Evolutionary conservation across 2,329 filamentous ascomycete genomes (phyloP).

Genomic region (Sporothrix luriei): DNA sequence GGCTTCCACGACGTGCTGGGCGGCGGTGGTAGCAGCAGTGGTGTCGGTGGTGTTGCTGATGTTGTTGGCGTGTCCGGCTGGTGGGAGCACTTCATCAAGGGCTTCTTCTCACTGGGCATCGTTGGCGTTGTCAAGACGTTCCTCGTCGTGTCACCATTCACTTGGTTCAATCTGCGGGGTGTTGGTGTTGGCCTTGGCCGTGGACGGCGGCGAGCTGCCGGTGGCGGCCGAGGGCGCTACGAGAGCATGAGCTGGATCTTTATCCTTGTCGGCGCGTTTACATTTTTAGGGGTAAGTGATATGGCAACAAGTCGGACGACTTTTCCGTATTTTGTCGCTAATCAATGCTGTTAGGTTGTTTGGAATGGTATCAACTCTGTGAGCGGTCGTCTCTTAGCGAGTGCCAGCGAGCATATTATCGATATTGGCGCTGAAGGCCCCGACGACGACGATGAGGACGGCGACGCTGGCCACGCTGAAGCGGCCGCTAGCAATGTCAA

Average conservation of each 20-base stretch:
- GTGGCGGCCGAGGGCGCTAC: constrained; percentile 73
- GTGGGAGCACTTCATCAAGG: constrained; percentile 84
- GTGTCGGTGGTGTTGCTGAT: background rate
- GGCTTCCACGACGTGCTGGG: constrained; percentile 43
- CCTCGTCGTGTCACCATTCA: constrained; percentile 71
- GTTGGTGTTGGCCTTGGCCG: constrained; percentile 60
- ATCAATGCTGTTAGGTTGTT: constrained; percentile 58
- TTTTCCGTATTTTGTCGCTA: constrained; percentile 15
- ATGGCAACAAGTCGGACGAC: background rate
- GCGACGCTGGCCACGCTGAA: constrained; percentile 66
- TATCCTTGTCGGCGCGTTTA: constrained; percentile 76
- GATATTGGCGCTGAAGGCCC: constrained; percentile 72
- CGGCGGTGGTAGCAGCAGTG: constrained; percentile 47
- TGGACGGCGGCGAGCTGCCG: constrained; percentile 50
- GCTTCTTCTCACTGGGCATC: constrained; percentile 84
- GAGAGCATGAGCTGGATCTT: constrained; percentile 79
- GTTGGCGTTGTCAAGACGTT: constrained; percentile 83
- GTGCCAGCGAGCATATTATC: constrained; percentile 75
- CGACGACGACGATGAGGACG: constrained; percentile 62
- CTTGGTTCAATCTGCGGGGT: constrained; percentile 73
- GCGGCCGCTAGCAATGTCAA: background rate
- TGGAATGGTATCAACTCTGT: constrained; percentile 79
- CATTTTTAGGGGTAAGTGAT: constrained; percentile 71
- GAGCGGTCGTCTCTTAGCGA: constrained; percentile 72
- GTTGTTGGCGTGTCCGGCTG: constrained; percentile 56